Evolutionary conservation across 2,329 filamentous ascomycete species (phyloP).

Genomic region (Alternaria brassicae): DNA sequence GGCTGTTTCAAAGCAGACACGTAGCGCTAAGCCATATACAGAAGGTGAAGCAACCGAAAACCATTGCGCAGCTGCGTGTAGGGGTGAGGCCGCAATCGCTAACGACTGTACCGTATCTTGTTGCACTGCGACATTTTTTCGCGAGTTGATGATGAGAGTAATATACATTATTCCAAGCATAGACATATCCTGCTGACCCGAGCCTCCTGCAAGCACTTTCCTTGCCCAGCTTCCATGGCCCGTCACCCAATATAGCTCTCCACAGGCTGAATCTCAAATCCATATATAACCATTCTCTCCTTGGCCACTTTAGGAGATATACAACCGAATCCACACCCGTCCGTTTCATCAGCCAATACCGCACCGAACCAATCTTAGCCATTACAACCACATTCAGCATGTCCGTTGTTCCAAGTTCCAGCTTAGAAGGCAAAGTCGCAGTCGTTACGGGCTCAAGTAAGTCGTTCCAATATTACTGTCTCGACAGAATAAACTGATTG

Average conservation of each 20-base stretch:
- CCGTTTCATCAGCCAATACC: neutral
- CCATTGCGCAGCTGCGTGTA: no score
- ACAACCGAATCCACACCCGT: neutral
- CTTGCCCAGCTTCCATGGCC: neutral
- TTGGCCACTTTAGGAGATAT: neutral
- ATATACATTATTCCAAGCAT: no score
- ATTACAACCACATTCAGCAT: neutral
- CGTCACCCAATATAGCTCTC: neutral
- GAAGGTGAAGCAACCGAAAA: no score
- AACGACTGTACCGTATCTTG: no score
- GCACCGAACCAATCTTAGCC: neutral
- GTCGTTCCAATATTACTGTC: neutral
- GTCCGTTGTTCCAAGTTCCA: neutral
- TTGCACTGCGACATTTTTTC: no score
- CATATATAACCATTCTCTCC: neutral
- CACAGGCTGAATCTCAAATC: neutral
- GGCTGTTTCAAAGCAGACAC: no score
- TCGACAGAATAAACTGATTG: neutral
- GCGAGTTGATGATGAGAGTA: no score
- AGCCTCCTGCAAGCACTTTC: neutral
- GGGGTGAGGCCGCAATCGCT: no score
- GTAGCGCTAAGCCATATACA: no score
- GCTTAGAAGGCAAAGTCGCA: constrained; percentile 57
- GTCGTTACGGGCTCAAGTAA: constrained; percentile 62
- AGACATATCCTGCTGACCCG: no score